A percentile compares a stretch with the other conserved stretches of the same genome.
These are phyloP conservation scores for Wilcoxina mikolae DNA, from an alignment of 495 filamentous ascomycete genomes.

Conservation along the genomic window DNA sequence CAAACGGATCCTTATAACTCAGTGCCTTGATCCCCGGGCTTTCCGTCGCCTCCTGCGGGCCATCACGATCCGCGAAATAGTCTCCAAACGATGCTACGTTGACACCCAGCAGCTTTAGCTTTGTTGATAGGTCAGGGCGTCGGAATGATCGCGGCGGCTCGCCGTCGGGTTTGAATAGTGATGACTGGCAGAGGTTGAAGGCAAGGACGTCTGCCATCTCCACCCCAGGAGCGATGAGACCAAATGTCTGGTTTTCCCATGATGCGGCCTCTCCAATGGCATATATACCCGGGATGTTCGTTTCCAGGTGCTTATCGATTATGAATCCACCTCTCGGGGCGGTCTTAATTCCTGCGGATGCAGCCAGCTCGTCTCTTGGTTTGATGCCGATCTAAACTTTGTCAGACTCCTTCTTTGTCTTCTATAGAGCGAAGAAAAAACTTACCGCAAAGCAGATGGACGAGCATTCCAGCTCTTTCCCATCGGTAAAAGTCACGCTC, in stretches of 20 bases:
- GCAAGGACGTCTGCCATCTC: slow-evolving; percentile 94
- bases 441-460: slow-evolving; percentile 78
- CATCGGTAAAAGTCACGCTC: slow-evolving; percentile 73
- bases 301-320: slow-evolving; percentile 55
- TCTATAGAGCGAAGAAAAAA: slow-evolving; percentile 1
- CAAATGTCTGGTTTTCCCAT: slow-evolving; percentile 87
- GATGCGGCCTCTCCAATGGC: slow-evolving; percentile 91
- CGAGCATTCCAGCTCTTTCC: slow-evolving; percentile 63
- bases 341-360: slow-evolving; percentile 54
- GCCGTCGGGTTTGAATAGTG: slow-evolving; percentile 53
- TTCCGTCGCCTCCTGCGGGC: slow-evolving; percentile 46
- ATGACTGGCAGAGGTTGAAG: slow-evolving; percentile 54
- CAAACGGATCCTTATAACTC: slow-evolving; percentile 86
- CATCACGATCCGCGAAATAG: slow-evolving; percentile 87
- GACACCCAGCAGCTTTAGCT: slow-evolving; percentile 82
- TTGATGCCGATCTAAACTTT: slow-evolving; percentile 54
- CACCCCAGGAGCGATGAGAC: slow-evolving; percentile 82
- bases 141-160: slow-evolving; percentile 61
- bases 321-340: slow-evolving; percentile 63
- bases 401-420: slow-evolving; percentile 9
- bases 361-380: slow-evolving; percentile 67
- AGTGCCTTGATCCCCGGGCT: slow-evolving; percentile 53
- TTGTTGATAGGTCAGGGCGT: slow-evolving; percentile 81
- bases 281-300: slow-evolving; percentile 61
- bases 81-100: slow-evolving; percentile 94